Percentiles rank a stretch among this genome's conserved stretches.
These are phyloP conservation scores for Vanderwaltozyma verrucispora DNA, from an alignment of 805 yeast species.

Conservation along the genomic window DNA sequence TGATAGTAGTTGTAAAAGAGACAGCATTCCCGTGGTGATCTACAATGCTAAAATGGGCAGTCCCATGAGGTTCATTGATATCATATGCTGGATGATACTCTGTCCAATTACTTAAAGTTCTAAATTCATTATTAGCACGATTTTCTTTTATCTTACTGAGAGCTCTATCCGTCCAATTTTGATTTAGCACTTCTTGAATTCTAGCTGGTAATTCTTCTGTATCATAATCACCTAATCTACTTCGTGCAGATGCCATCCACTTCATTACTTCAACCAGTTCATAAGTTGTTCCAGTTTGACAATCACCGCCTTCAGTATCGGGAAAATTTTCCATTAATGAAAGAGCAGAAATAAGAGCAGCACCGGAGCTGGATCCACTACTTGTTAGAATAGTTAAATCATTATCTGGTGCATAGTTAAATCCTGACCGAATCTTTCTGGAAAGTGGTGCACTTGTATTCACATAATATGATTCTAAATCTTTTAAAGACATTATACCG, in stretches of 20 bases:
- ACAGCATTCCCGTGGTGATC: conserved; percentile 73
- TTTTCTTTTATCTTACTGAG: conserved; percentile 41
- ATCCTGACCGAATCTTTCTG: conserved; percentile 17
- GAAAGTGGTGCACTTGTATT: conserved; percentile 31
- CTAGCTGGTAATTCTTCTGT: conserved; percentile 25
- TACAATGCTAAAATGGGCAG: conserved; percentile 75
- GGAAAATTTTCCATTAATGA: conserved; percentile 46
- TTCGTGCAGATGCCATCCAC: conserved; percentile 82
- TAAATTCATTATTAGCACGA: conserved; percentile 5
- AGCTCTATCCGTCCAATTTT: conserved; percentile 50
- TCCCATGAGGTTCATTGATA: conserved; percentile 75
- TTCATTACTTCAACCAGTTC: conserved; percentile 79
- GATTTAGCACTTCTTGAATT: conserved; percentile 36
- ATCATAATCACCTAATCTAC: conserved; percentile 69
- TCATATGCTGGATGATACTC: conserved; percentile 75
- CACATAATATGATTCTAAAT: conserved; percentile 53
- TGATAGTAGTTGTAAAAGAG: conserved; percentile 80
- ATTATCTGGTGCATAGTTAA: conserved; percentile 28
- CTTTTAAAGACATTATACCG: conserved; percentile 59
- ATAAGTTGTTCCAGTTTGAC: conserved; percentile 44
- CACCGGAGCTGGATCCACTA: conserved; percentile 74
- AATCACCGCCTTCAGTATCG: conserved; percentile 35
- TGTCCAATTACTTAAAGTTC: conserved; percentile 54
- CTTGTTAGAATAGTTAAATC: conserved; percentile 43
- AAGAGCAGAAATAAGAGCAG: conserved; percentile 69